Evolutionary conservation across 257 asterid genomes (phyloP).

Genomic region (Vinca minor): DNA sequence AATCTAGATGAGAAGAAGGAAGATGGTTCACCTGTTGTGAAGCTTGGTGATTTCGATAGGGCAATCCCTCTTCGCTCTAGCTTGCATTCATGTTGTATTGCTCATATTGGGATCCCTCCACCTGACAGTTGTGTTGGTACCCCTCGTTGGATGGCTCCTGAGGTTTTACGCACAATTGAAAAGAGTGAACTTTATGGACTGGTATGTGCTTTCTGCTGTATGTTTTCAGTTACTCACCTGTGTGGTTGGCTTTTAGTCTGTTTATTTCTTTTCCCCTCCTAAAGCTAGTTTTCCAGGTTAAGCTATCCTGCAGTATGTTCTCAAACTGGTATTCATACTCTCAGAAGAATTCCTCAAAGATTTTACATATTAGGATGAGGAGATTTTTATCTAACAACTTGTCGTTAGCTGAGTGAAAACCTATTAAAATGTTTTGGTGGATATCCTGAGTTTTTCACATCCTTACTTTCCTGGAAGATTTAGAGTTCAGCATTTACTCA

Average conservation of each 20-base stretch:
- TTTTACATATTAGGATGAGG: too few species aligned
- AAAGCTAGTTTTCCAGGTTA: too few species aligned
- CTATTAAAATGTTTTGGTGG: too few species aligned
- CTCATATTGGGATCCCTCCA: slow-evolving; percentile 75
- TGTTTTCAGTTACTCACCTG: neutral
- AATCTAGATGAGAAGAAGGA: slow-evolving; percentile 57
- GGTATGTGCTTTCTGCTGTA: slow-evolving; percentile 33
- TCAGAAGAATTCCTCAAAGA: too few species aligned
- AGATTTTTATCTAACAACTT: too few species aligned
- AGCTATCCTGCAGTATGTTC: too few species aligned
- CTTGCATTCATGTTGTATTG: slow-evolving; percentile 82
- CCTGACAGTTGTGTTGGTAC: slow-evolving; percentile 91
- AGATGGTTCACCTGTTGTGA: slow-evolving; percentile 74
- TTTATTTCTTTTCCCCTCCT: too few species aligned
- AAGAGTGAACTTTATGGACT: slow-evolving; percentile 35
- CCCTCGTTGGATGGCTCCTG: slow-evolving; percentile 99
- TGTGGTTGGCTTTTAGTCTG: neutral
- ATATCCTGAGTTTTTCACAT: too few species aligned
- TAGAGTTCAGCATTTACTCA: too few species aligned
- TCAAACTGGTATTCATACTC: too few species aligned
- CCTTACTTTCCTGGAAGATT: too few species aligned
- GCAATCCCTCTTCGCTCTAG: slow-evolving; percentile 73
- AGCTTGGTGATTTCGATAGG: slow-evolving; percentile 85
- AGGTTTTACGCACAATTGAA: slow-evolving; percentile 41
- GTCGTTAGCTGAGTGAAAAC: too few species aligned